Base-by-base conservation (phyloP, 1,139 yeast genomes). In the Taphrina sp. region DNA sequence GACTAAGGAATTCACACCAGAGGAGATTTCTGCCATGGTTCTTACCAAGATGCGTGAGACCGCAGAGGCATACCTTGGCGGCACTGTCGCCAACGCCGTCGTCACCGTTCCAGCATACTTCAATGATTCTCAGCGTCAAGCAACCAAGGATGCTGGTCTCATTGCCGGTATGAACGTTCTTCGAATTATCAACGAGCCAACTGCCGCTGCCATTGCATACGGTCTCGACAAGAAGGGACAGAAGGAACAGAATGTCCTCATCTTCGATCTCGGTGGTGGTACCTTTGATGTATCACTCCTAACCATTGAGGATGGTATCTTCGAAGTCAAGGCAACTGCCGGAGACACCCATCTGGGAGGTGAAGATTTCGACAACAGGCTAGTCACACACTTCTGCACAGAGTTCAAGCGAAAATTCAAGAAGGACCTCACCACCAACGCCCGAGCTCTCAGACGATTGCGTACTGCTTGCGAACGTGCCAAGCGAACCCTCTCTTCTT, bases 261-360 rank as follows among this genome's bases (percentile, higher is more conserved):
- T 89, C 68, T 89, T 88, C 74, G 96, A 89, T 74, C 79, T 89
- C 70, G 96, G 96, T 81, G 96, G 96, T 78, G 96, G 96, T 80
- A 89, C 96, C 68, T 89, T 89, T 74, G 96, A 89, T 85, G 96
- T 89, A 58, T 89, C 96, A 39, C 78, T 89, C 65, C 79, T 89
- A 66, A 83, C 92, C 57, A 89, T 89, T 71, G 95, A 89, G 73
- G 95, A 88, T 64, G 96, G 96, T 80, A 86, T 89, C 66, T 89
- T 89, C 73, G 95, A 89, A 75, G 96, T 89, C 68, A 87, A 88
- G 80, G 90, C 96, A 62, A 89, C 96, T 65, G 96, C 96, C 60
- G 96, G 96, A 84, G 96, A 89, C 76, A 89, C 96, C 64, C 96
- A 89, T 76, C 81, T 89, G 78, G 96, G 96, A 79, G 96, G 96